These are phyloP conservation scores for Alternaria infectoria DNA, from an alignment of 2,329 filamentous ascomycete species.

Conservation along the genomic window DNA sequence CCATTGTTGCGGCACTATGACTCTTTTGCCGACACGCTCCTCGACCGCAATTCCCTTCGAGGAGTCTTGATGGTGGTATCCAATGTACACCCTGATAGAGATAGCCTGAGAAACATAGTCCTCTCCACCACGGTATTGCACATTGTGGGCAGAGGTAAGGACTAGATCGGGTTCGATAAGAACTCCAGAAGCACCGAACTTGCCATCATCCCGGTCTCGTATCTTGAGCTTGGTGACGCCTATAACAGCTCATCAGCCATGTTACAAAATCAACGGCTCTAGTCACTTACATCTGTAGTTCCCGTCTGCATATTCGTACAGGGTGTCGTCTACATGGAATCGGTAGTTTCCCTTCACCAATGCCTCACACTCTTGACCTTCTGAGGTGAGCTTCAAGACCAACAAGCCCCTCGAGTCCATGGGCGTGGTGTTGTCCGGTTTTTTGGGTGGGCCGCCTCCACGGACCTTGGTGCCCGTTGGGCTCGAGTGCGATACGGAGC, in stretches of 20 bases:
- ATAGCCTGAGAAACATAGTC: neutral
- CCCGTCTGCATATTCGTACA: too few relatives aligned
- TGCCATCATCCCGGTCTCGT: neutral
- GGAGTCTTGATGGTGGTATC: neutral
- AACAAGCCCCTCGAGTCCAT: too few relatives aligned
- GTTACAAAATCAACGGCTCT: too few relatives aligned
- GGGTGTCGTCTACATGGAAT: too few relatives aligned
- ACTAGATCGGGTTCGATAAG: neutral
- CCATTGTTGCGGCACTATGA: neutral
- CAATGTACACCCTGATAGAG: neutral
- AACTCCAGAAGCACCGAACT: neutral
- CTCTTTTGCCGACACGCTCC: fast-evolving
- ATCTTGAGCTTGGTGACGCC: neutral
- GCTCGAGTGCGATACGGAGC: too few relatives aligned
- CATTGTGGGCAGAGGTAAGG: neutral
- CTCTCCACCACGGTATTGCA: fast-evolving
- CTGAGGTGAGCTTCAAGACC: too few relatives aligned
- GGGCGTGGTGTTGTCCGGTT: too few relatives aligned
- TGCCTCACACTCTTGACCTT: too few relatives aligned
- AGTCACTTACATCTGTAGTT: too few relatives aligned
- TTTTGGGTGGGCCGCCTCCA: too few relatives aligned
- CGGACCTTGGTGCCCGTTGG: too few relatives aligned
- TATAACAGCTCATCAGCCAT: neutral
- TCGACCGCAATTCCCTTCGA: neutral
- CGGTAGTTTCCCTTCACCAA: too few relatives aligned